These are phyloP conservation scores for Euphorbia schlechtendalii DNA, from an alignment of 441 rosid species.

Conservation along the genomic window DNA sequence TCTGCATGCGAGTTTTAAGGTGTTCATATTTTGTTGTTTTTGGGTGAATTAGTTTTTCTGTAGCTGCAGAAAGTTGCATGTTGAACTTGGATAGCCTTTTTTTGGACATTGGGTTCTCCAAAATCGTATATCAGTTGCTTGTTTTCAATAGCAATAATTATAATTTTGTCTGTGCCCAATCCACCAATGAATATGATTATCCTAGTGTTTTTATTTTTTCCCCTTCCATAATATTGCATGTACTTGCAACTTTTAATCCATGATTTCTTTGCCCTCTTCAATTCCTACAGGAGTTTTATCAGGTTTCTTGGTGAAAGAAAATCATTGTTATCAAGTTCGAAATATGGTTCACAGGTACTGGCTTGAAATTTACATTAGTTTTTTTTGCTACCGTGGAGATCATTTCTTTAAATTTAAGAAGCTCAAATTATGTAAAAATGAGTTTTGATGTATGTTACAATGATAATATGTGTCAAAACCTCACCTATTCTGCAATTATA, in stretches of 20 bases:
- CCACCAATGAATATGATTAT: neutral
- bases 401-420: too few species aligned
- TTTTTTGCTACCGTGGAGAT: neutral
- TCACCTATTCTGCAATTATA: neutral
- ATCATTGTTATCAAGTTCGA: slow-evolving; percentile 55
- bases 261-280: slow-evolving; percentile 15
- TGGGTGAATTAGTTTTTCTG: neutral
- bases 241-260: too few species aligned
- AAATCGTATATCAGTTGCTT: too few species aligned
- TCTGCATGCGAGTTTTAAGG: neutral
- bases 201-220: neutral
- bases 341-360: slow-evolving; percentile 79
- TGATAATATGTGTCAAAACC: neutral
- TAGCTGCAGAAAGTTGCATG: neutral
- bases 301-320: slow-evolving; percentile 82
- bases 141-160: neutral
- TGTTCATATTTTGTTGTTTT: neutral
- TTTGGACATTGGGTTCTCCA: too few species aligned
- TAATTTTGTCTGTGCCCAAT: neutral
- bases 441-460: neutral
- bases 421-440: too few species aligned
- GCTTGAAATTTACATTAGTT: slow-evolving; percentile 1
- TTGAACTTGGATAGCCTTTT: slow-evolving; percentile 4
- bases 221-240: too few species aligned
- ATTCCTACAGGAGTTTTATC: slow-evolving; percentile 59